Percentiles rank a stretch among this genome's conserved stretches.
Evolutionary conservation across 176 grass and related monocot genomes (phyloP).

Genomic region (Carex scoparia): DNA sequence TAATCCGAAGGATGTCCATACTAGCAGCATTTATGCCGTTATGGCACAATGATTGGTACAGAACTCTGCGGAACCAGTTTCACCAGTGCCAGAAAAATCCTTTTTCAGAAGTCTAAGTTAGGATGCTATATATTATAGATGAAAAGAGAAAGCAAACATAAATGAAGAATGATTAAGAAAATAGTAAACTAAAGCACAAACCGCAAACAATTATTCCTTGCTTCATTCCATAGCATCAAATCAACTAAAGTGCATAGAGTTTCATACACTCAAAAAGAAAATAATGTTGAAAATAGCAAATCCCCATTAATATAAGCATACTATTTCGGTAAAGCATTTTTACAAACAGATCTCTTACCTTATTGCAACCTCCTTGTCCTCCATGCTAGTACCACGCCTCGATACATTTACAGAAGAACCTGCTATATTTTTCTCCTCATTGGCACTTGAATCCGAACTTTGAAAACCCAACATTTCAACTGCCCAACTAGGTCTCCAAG

Average conservation of each 20-base stretch:
- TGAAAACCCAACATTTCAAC: conserved; percentile 19
- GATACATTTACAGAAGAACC: not conserved
- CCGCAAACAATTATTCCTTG: not conserved
- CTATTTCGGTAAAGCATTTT: not conserved
- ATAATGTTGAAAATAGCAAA: not conserved
- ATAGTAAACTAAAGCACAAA: not conserved
- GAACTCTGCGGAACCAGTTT: not conserved
- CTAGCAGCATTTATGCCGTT: not conserved
- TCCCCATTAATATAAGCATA: not conserved
- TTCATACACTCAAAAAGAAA: not conserved
- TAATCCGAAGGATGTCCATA: not conserved
- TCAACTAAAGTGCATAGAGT: not conserved
- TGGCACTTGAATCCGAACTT: not conserved
- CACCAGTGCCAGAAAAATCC: not conserved
- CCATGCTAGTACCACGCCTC: not conserved
- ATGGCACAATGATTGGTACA: not conserved
- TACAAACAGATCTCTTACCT: conserved; percentile 33
- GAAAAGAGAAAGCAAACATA: not conserved
- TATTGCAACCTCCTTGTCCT: not conserved
- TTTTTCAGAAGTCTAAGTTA: not conserved
- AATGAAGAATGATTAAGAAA: not conserved
- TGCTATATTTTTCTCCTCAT: not conserved
- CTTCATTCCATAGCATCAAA: not conserved
- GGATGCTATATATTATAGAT: not conserved
- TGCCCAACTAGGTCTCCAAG: conserved; percentile 75